Evolutionary conservation across 768 basidiomycete genomes (phyloP).

Genomic region (Amanita phalloides): DNA sequence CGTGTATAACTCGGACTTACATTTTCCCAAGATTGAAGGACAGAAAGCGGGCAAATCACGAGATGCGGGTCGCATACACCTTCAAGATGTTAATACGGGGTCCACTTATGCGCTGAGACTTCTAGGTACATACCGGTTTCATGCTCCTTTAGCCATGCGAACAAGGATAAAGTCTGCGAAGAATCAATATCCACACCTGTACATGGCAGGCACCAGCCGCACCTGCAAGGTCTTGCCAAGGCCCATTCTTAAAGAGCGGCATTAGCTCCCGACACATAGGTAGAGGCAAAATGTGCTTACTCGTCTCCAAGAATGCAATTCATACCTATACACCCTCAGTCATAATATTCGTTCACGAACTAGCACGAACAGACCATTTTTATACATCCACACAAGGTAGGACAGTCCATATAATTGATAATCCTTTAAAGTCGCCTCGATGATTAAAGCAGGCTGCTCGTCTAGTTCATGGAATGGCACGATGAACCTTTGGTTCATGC

Average conservation of each 20-base stretch:
- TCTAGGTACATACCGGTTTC: constrained; percentile 21
- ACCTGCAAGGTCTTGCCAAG: constrained; percentile 59
- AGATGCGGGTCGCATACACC: constrained; percentile 50
- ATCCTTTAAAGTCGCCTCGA: constrained; percentile 55
- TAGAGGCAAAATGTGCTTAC: constrained; percentile 20
- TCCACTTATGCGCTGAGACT: not conserved
- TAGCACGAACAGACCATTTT: constrained; percentile 36
- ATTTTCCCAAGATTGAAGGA: constrained; percentile 47
- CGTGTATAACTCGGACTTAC: constrained; percentile 17
- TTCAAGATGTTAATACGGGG: constrained; percentile 7
- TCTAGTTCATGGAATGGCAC: constrained; percentile 27
- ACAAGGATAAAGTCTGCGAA: constrained; percentile 42
- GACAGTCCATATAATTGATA: constrained; percentile 62
- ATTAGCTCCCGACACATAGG: not conserved
- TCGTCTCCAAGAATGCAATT: constrained; percentile 68
- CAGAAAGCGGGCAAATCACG: constrained; percentile 64
- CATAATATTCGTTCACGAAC: constrained; percentile 3
- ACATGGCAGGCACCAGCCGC: not conserved
- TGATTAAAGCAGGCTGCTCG: constrained; percentile 39
- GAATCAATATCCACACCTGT: not conserved
- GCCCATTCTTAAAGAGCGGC: constrained; percentile 34
- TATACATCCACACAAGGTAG: constrained; percentile 55
- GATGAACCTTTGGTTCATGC: constrained; percentile 12
- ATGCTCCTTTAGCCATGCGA: constrained; percentile 55
- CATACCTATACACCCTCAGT: constrained; percentile 29